Evolutionary conservation across 441 rosid species (phyloP), one percentile per base, ranked within the genome.

Genomic region (Raphanus hybrid): DNA sequence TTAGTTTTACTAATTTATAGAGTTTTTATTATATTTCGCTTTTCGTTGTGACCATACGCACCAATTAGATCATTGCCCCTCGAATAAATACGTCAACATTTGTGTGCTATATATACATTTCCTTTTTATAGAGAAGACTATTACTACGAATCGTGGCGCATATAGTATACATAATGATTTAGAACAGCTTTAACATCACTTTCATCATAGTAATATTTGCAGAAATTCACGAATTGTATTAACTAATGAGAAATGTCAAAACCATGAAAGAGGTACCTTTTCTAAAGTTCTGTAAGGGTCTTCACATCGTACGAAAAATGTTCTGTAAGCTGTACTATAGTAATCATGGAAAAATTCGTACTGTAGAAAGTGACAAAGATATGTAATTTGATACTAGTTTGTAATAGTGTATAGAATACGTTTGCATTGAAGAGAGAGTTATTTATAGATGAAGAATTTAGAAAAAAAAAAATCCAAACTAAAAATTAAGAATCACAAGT

Each of bases 171-270:
- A 37, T 52, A 68, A 34, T 39, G 8, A n/a, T 23, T 32, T n/a
- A 20, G 29, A 48, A 37, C 64, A 60, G 74, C 16, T 78, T 27
- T 27, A 52, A 73, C 78, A 73, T 78, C 74, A 23, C 74, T 48
- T 52, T 78, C 78, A 52, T 8, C 73, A 78, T 67, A 23, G 23
- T 61, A 48, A 78, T 60, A 72, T 71, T 35, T 4, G 11, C 43
- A 32, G 29, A 26, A 78, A 12, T 78, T 61, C 48, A 37, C n/a
- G 14, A 67, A 14, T 20, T 45, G 20, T 45, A 29, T 39, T 37
- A n/a, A 6, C 7, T 67, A 11, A 5, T 50, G 37, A 15, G 52
- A 59, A 54, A 41, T 48, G 69, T 71, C 81, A 78, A 78, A 77
- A 45, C 57, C 35, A 18, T 6, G 37, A 26, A 5, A 60, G 41